Evolutionary conservation across 225 moss, liverwort and hornwort species (phyloP).

Genomic region (Physcomitrium patens): DNA sequence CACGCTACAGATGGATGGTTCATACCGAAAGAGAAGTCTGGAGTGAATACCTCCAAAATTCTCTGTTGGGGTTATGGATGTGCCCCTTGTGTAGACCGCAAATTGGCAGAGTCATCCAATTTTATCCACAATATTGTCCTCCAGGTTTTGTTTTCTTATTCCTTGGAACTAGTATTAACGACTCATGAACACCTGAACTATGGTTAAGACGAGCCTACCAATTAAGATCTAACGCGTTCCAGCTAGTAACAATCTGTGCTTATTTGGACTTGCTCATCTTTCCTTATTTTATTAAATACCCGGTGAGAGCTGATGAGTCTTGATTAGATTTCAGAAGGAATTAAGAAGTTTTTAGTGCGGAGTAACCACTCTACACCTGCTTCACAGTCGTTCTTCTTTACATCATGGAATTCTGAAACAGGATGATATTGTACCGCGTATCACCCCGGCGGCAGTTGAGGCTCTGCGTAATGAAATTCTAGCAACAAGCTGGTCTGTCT

Average conservation of each 20-base stretch:
- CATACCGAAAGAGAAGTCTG: constrained; percentile 40
- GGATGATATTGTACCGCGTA: constrained; percentile 73
- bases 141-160: constrained; percentile 47
- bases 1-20: constrained; percentile 33
- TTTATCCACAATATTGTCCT: constrained; percentile 66
- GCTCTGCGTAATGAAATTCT: constrained; percentile 68
- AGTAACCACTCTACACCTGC: not conserved
- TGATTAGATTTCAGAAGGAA: not conserved
- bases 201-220: not conserved
- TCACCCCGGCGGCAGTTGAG: constrained; percentile 75
- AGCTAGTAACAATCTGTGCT: not conserved
- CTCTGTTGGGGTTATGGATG: constrained; percentile 79
- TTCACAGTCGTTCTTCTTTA: constrained; percentile 17
- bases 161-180: not conserved
- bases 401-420: constrained; percentile 29
- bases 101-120: constrained; percentile 42
- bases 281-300: not conserved
- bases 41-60: constrained; percentile 37
- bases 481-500: constrained; percentile 61
- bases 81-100: constrained; percentile 75
- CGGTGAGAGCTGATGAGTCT: not conserved
- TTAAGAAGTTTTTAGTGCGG: not conserved
- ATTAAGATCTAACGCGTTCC: not conserved
- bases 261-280: not conserved
- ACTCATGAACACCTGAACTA: not conserved